Evolutionary conservation across 805 yeast species (phyloP).

Genomic region (Candida ulmi): DNA sequence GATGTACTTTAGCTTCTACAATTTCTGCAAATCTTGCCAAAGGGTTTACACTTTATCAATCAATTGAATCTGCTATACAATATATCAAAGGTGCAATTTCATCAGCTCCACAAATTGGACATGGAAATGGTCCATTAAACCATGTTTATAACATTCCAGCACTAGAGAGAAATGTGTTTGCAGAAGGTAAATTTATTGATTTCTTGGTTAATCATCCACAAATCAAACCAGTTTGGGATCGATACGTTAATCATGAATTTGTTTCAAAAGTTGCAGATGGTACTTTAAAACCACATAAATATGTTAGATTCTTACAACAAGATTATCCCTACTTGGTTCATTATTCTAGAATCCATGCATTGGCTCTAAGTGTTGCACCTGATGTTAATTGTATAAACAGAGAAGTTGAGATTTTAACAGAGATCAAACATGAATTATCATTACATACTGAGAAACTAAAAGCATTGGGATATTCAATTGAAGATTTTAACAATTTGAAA

Average conservation of each 20-base stretch:
- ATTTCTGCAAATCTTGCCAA: slow-evolving; percentile 71
- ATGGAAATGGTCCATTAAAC: slow-evolving; percentile 71
- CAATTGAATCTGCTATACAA: slow-evolving; percentile 53
- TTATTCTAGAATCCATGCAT: slow-evolving; percentile 60
- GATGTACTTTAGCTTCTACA: slow-evolving; percentile 81
- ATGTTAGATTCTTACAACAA: slow-evolving; percentile 46
- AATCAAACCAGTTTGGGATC: slow-evolving; percentile 50
- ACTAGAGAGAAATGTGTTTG: slow-evolving; percentile 6
- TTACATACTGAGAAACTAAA: slow-evolving; percentile 49
- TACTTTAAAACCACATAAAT: slow-evolving; percentile 41
- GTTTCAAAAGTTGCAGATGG: slow-evolving; percentile 48
- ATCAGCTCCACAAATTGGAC: slow-evolving; percentile 37
- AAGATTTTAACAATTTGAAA: slow-evolving; percentile 37
- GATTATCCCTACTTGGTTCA: slow-evolving; percentile 68
- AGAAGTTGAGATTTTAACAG: slow-evolving; percentile 44
- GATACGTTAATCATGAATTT: slow-evolving; percentile 58
- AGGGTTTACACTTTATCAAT: slow-evolving; percentile 36
- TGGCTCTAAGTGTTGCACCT: slow-evolving; percentile 61
- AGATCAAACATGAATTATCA: slow-evolving; percentile 49
- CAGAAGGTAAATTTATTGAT: slow-evolving; percentile 32
- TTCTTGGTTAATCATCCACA: slow-evolving; percentile 52
- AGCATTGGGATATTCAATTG: slow-evolving; percentile 36
- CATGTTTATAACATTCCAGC: slow-evolving; percentile 41
- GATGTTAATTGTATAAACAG: slow-evolving; percentile 43
- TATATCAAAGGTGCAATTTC: slow-evolving; percentile 65